Conservation (phyloP, 352 stramenopile species). For the Globisporangium acanthophoron region DNA sequence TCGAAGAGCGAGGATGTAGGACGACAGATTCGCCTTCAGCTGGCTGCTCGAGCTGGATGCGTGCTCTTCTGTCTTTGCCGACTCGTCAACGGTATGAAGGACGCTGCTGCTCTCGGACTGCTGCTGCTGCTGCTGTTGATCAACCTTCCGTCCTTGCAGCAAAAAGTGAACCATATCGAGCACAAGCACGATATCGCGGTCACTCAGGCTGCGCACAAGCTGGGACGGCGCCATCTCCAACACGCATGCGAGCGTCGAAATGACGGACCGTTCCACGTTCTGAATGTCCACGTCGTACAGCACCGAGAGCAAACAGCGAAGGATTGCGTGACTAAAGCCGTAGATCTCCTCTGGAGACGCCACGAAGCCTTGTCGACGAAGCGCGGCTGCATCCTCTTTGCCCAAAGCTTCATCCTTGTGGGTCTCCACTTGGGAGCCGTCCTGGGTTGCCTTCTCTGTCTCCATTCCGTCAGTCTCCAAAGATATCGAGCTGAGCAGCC, state of each 20-base stretch:
- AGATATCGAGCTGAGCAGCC: conserved; percentile 21
- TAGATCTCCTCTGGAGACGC: conserved; percentile 34
- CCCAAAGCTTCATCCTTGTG: background rate
- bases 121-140: conserved; percentile 3
- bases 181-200: conserved; percentile 53
- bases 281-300: conserved; percentile 58
- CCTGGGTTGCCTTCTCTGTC: conserved; percentile 1
- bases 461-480: conserved; percentile 21
- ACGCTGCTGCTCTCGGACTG: background rate
- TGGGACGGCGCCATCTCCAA: conserved; percentile 70
- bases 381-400: conserved; percentile 12
- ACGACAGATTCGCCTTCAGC: conserved; percentile 38
- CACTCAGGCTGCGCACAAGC: conserved; percentile 39
- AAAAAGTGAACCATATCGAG: conserved; percentile 67
- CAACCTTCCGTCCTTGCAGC: conserved; percentile 35
- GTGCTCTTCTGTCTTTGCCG: background rate
- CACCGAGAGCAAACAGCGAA: conserved; percentile 40
- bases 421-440: background rate
- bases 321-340: conserved; percentile 40
- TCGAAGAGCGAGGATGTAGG: conserved; percentile 66
- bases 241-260: conserved; percentile 60
- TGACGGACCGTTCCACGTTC: conserved; percentile 54
- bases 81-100: background rate
- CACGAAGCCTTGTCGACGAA: conserved; percentile 16
- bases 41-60: background rate